Base-by-base conservation (phyloP, 306 rosid species). In the Cucurbita pepo region DNA sequence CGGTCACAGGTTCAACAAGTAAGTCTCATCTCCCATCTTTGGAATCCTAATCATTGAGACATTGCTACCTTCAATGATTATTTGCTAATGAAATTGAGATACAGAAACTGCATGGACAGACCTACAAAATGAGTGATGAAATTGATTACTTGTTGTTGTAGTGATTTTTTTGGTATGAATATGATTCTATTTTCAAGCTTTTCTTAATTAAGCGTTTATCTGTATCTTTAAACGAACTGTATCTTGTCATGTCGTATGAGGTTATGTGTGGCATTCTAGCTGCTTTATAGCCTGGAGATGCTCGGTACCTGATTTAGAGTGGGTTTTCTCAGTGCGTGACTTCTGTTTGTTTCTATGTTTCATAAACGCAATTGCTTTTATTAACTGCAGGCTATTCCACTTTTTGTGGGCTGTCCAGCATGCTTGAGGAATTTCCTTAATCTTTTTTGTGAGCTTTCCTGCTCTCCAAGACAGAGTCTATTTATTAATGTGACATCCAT, bases 351-450 rank as follows among this genome's bases (percentile, higher is more conserved):
- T 61, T 67, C 7, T 56, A 45, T 21, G 18, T 53, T 57, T 11
- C 54, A 16, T 71, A 57, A 74, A 56, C n/a, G 36, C 19, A 36
- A 70, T 45, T 50, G 21, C 60, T 77, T 66, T n/a, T 40, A 48
- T 80, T 73, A 76, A 64, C 78, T 84, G 85, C 90, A 91, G 97
- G 98, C 96, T 4, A 86, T 93, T 65, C 98, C 98, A 3, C 86
- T 93, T 81, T 86, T 93, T 57, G 98, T 93, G 56, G 97, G 98
- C 84, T 93, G 98, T 82, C 98, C 98, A 47, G 94, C 98, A 51
- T 93, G 98, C 85, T 86, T 93, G 90, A 87, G 98, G 81, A 93
- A 93, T 84, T 93, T 93, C 79, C 80, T 93, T 56, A 90, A 93
- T 83, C 91, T 93, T 53, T 93, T 93, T 80, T 93, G 98, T 65